Evolutionary conservation across 148 eudicot species (phyloP), one percentile per base, ranked within the genome.

Genomic region (Talinum fruticosum): DNA sequence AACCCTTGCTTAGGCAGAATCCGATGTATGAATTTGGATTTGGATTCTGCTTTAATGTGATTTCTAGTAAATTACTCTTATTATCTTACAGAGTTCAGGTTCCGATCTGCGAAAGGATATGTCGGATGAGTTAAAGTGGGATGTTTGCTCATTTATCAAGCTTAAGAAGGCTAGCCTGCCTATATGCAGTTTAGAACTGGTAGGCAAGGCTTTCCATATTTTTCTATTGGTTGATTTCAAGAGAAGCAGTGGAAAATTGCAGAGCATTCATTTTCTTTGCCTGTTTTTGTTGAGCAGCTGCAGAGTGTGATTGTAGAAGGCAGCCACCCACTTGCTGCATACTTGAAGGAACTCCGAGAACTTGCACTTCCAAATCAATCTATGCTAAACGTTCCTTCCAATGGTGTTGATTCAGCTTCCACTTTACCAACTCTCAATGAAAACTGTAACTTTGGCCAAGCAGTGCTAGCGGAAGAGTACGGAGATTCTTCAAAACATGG

Each of bases 291-390:
- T 35, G 67, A 76, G 59, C 85, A 94, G 98, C 80, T 94, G 84
- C 85, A 90, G 86, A 82, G 85, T 86, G 76, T 79, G 30, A 84
- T 92, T 79, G 78, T 83, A 68, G 80, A 86, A 64, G 90, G 84
- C 62, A 79, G 65, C 41, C 81, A 81, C 79, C 83, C 87, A 75
- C 61, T 84, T 71, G 80, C 73, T 76, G 73, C 71, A 72, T 83
- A 86, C 59, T 83, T 90, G 78, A 87, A 78, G 76, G 84, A 85
- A 72, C 71, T 66, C 61, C 83, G 88, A 82, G 85, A 87, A 72
- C 66, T 89, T 81, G 75, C 68, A 69, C 53, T 80, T 64, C 59
- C 24, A 45, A 79, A 81, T 71, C 72, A 72, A 44, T 53, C 68
- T 61, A 79, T 61, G 34, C 10, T 65, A 47, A 54, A 51, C 71